Evolutionary conservation across 2,329 filamentous ascomycete species (phyloP), one percentile per base, ranked within the genome.

Genomic region (Curvularia eragrostidis): DNA sequence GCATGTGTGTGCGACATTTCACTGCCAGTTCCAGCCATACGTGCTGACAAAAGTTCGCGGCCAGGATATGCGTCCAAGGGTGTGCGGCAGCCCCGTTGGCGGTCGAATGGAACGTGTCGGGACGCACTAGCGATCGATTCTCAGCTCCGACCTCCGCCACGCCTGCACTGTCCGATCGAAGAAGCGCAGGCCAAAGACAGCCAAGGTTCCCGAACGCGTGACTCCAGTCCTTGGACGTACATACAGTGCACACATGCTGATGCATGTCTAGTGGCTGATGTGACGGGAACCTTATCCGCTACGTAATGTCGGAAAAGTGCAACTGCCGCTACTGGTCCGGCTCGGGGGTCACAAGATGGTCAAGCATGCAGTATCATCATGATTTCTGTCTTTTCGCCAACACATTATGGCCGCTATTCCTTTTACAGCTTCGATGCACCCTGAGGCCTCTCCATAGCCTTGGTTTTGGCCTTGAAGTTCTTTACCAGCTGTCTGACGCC

Each of bases 401-500:
- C 5, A 19, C 13, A 30, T 23, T 2, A 19, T n/a, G 1, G 12
- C 2, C 13, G 24, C 24, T 44, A 13, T 34, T 24, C 28, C 34
- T 12, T 24, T 57, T 72, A 83, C 47, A 83, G 64, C 64, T 81
- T 83, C 13, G 81, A 79, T 7, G 74, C 76, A 0, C 77, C 78
- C 42, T 70, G 66, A 12, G 72, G 69, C 59, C 74, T 72, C 62
- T 84, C 82, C 57, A 87, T 63, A 28, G 80, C 79, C 66, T 82
- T 84, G 2, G 81, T 85, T 76, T 87, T 84, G 12, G 76, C 79
- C 67, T 85, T 80, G 71, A 87, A 91, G 47, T 89, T 84, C 80
- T 91, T 91, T 36, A 90, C 87, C 56, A 91, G 75, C 73, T 91
- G 89, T 13, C 89, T 78, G 2, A 91, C 83, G 1, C 87, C 86